These are phyloP conservation scores for Hypoxylon sp. DNA, from an alignment of 2,329 filamentous ascomycete genomes.

Conservation along the genomic window DNA sequence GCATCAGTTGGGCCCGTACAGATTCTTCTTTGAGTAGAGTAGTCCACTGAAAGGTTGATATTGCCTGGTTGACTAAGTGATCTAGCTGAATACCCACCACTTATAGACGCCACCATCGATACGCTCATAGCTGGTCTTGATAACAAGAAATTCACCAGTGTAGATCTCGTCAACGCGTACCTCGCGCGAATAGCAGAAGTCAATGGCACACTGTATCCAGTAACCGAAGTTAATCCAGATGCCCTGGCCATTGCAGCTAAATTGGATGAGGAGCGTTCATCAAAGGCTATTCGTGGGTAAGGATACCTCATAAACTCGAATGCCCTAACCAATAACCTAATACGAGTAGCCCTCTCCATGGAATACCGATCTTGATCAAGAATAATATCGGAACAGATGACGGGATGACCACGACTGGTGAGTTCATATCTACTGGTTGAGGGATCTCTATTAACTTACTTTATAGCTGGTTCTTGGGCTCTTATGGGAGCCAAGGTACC, in stretches of 20 bases:
- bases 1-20: neutral
- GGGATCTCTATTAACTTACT: neutral
- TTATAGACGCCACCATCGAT: slow-evolving; percentile 48
- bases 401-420: slow-evolving; percentile 66
- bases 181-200: slow-evolving; percentile 55
- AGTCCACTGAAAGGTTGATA: neutral
- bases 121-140: slow-evolving; percentile 49
- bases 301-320: neutral
- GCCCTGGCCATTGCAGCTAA: slow-evolving; percentile 57
- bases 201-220: slow-evolving; percentile 53
- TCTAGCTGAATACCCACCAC: neutral
- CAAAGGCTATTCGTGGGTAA: neutral
- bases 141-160: slow-evolving; percentile 50
- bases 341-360: slow-evolving; percentile 67
- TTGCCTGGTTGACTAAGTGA: neutral
- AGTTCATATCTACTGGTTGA: neutral
- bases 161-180: slow-evolving; percentile 55
- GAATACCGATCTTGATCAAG: slow-evolving; percentile 76
- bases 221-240: slow-evolving; percentile 58
- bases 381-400: slow-evolving; percentile 76
- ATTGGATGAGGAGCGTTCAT: slow-evolving; percentile 53
- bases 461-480: slow-evolving; percentile 71
- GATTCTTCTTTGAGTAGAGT: neutral
- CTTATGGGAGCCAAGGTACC: slow-evolving; percentile 71
- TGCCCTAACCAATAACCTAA: neutral